Evolutionary conservation across 1,284 basidiomycete genomes (phyloP).

Genomic region (Heimioporus retisporus): DNA sequence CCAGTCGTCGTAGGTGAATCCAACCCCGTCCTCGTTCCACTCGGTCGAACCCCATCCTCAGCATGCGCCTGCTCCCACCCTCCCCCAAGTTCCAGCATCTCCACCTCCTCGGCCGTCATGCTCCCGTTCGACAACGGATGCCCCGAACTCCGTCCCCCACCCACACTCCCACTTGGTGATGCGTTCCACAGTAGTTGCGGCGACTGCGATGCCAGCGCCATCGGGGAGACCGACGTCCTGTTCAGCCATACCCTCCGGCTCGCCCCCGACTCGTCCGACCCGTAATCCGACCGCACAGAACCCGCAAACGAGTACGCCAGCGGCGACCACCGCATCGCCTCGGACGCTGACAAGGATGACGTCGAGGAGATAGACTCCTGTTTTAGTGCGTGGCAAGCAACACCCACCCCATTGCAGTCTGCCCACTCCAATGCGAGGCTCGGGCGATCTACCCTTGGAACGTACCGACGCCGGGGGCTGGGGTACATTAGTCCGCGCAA

Average conservation of each 20-base stretch:
- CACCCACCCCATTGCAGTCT: conserved; percentile 58
- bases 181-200: conserved; percentile 33
- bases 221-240: conserved; percentile 74
- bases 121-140: conserved; percentile 26
- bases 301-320: background rate
- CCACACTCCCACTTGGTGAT: conserved; percentile 1
- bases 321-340: conserved; percentile 44
- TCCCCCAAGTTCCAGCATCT: conserved; percentile 22
- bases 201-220: conserved; percentile 66
- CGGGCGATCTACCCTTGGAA: conserved; percentile 51
- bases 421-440: conserved; percentile 26
- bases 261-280: conserved; percentile 57
- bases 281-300: conserved; percentile 54
- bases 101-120: conserved; percentile 26
- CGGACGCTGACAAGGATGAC: conserved; percentile 69
- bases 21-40: conserved; percentile 27
- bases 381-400: conserved; percentile 49
- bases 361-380: conserved; percentile 70
- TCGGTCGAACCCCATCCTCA: conserved; percentile 16
- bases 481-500: conserved; percentile 55
- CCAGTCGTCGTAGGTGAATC: conserved; percentile 55
- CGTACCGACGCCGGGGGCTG: conserved; percentile 37
- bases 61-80: conserved; percentile 46
- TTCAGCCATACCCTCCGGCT: conserved; percentile 72
- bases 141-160: conserved; percentile 6